Evolutionary conservation across 352 stramenopile genomes (phyloP), one percentile per base, ranked within the genome.

Genomic region (Globisporangium recalcitrans): DNA sequence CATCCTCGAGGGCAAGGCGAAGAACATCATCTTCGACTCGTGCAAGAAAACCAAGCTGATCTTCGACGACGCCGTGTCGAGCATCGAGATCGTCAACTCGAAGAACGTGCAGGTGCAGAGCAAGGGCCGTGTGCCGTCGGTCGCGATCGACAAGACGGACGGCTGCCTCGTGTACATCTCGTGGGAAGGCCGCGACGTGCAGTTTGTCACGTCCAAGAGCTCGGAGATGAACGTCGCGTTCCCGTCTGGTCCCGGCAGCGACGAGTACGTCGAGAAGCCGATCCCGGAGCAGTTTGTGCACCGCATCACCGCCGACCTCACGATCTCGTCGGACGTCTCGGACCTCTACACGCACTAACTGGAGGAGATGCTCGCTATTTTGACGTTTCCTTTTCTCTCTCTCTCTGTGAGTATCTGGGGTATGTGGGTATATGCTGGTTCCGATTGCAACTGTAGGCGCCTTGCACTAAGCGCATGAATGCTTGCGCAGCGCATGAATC

Each of bases 71-170:
- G 86, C 89, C 55, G 96, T 99, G 69, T 98, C 95, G 34, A 97
- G 90, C 59, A 88, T 98, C 57, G 96, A 99, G 78, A 78, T 99
- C 60, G 96, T 99, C 31, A 99, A 99, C 82, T 98, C 91, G 72
- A 98, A 99, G 81, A 93, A 90, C 64, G 88, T 99, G 59, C 93
- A 98, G 70, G 80, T 98, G 40, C 96, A 99, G 74, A 88, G 85
- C 64, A 96, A 94, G 64, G 93, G 91, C 59, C 76, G 85, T 34
- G 97, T 98, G 63, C 96, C 96, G 21, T 97, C 89, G 29, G 95
- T 99, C 62, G 91, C 93, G 5, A 98, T 99, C 76, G 97, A 99
- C 85, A 99, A 99, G 85, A 99, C 96, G 34, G 95, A 99, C 74
- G 96, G 97, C 62, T 97, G 95, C 65, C 79, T 98, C 44, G 85